Percentiles rank a stretch among this genome's conserved stretches.
These are phyloP conservation scores for Bretziella fagacearum DNA, from an alignment of 2,329 filamentous ascomycete genomes.

Conservation along the genomic window DNA sequence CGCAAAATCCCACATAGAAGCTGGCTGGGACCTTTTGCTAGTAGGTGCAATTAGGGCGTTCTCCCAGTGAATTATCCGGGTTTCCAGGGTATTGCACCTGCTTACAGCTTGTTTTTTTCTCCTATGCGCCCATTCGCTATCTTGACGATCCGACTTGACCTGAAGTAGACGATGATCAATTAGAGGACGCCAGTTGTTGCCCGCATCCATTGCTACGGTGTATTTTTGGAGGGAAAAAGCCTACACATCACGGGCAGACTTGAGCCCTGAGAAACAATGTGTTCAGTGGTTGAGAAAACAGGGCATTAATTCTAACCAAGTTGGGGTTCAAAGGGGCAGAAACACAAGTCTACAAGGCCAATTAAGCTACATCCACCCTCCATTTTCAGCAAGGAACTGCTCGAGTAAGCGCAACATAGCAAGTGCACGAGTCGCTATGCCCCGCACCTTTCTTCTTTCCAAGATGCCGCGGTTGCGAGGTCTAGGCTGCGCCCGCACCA, in stretches of 20 bases:
- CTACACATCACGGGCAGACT: too few relatives aligned
- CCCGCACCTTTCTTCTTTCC: conserved; percentile 27
- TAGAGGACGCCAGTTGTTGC: background rate
- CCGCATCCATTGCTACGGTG: background rate
- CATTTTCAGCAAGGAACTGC: too few relatives aligned
- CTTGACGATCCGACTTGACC: background rate
- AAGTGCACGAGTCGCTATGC: conserved; percentile 21
- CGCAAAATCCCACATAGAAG: background rate
- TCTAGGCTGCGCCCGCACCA: conserved; percentile 5
- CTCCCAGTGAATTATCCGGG: background rate
- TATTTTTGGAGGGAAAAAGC: background rate
- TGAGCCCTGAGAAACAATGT: too few relatives aligned
- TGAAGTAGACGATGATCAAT: conserved; percentile 7
- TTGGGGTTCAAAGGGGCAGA: too few relatives aligned
- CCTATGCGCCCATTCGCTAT: conserved; percentile 1
- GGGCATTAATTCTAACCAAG: too few relatives aligned
- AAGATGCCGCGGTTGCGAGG: conserved; percentile 10
- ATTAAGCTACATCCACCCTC: too few relatives aligned
- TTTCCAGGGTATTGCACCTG: background rate
- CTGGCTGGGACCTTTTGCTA: background rate
- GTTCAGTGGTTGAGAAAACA: too few relatives aligned
- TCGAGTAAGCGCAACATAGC: background rate
- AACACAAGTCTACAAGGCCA: too few relatives aligned
- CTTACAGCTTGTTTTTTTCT: background rate
- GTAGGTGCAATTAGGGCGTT: background rate